Evolutionary conservation across 1,284 basidiomycete genomes (phyloP), one percentile per base, ranked within the genome.

Genomic region (Tetrapyrgos nigripes): DNA sequence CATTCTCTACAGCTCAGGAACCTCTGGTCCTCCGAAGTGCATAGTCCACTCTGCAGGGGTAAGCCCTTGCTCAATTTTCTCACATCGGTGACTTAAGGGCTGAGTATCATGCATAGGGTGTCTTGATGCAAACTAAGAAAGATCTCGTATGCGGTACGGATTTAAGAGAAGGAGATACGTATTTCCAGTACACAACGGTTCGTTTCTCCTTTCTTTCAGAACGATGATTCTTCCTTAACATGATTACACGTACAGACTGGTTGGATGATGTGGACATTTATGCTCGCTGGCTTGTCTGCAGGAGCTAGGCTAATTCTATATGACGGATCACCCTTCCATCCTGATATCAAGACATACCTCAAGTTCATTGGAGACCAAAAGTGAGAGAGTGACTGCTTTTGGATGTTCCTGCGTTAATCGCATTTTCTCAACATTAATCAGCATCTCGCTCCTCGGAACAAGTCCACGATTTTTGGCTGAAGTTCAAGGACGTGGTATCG

Each of bases 1-100:
- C 78, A 94, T 96, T 58, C 73, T 96, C 10, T 96, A 95, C 73
- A 93, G 89, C 26, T 93, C 89, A 24, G 94, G 94, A 10, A 96
- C 94, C 0, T 93, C 91, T 6, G 94, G 94, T 37, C 83, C 86
- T 35, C 88, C 88, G 0, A 94, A 94, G 74, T 92, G 92, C 60
- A 94, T 94, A 57, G 86, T 92, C 3, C 94, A 97, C 74, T 85
- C 87, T 28, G 88, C 86, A 23, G 94, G 93, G 2, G 94, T 94
- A 61, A 81, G 92, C n/a, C n/a, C n/a, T 78, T 4, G 5, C 19
- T 50, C 56, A 24, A 33, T 33, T 21, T 24, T 19, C 24, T 50
- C 14, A 17, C 28, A 19, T 37, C 17, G 9, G 10, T 40, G 37
- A n/a, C n/a, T 49, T 53, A 17, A 29, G 43, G 23, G 6, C 19